These are phyloP conservation scores for Mycena epipterygia DNA, from an alignment of 768 basidiomycete species.

Conservation along the genomic window DNA sequence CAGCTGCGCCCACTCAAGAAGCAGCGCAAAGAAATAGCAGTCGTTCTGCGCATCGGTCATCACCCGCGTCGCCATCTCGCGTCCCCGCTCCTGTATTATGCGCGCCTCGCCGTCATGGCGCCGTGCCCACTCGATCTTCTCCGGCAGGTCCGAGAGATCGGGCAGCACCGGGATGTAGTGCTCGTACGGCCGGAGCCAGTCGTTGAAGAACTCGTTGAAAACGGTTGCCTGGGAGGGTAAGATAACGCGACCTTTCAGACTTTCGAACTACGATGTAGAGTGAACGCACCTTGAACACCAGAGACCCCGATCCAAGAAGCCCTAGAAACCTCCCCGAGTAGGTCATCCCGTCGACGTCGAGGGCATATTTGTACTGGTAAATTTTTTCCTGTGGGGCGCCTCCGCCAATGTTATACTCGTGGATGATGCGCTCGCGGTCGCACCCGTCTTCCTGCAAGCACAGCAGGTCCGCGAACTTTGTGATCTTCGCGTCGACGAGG, in stretches of 20 bases:
- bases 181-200: slow-evolving; percentile 33
- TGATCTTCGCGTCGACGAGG: slow-evolving; percentile 38
- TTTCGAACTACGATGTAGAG: no score
- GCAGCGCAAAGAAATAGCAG: slow-evolving; percentile 34
- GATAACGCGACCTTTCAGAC: no score
- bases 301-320: slow-evolving; percentile 31
- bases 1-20: slow-evolving; percentile 34
- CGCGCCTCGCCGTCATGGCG: slow-evolving; percentile 33
- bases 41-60: slow-evolving; percentile 38
- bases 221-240: slow-evolving; percentile 37
- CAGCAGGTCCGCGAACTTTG: slow-evolving; percentile 31
- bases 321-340: slow-evolving; percentile 36
- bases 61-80: slow-evolving; percentile 28
- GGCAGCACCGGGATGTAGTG: slow-evolving; percentile 34
- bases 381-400: slow-evolving; percentile 33
- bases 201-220: slow-evolving; percentile 34
- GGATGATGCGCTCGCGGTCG: slow-evolving; percentile 31
- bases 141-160: slow-evolving; percentile 35
- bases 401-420: slow-evolving; percentile 35
- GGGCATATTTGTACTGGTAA: slow-evolving; percentile 35
- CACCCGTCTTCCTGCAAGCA: slow-evolving; percentile 36
- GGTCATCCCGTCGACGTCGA: slow-evolving; percentile 38
- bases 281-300: slow-evolving; percentile 41
- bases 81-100: slow-evolving; percentile 33
- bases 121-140: slow-evolving; percentile 36